These are phyloP conservation scores for Gymnopus androsaceus DNA, from an alignment of 1,284 basidiomycete genomes.

Conservation along the genomic window DNA sequence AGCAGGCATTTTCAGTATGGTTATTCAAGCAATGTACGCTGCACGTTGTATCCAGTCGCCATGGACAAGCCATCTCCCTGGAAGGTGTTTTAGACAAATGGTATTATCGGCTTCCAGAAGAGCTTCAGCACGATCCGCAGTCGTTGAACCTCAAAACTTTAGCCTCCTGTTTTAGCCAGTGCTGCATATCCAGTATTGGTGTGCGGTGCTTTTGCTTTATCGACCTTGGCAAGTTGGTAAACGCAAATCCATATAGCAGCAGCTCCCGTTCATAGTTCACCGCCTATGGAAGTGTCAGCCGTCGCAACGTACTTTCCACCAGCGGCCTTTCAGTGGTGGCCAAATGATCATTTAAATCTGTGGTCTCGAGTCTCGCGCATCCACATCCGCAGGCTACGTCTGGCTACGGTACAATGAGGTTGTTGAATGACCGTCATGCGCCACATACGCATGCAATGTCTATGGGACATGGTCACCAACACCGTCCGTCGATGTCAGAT, in stretches of 20 bases:
- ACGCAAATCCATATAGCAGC: too few relatives aligned
- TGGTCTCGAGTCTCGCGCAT: neutral
- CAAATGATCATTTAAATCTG: too few relatives aligned
- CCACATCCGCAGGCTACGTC: too few relatives aligned
- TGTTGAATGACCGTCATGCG: too few relatives aligned
- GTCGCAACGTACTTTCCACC: too few relatives aligned
- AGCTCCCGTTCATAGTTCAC: too few relatives aligned
- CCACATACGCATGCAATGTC: too few relatives aligned
- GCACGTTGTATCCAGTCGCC: slow-evolving; percentile 61
- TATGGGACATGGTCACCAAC: slow-evolving; percentile 27
- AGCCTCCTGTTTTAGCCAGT: slow-evolving; percentile 71
- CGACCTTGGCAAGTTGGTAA: slow-evolving; percentile 71
- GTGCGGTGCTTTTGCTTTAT: slow-evolving; percentile 75
- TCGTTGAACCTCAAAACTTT: slow-evolving; percentile 40
- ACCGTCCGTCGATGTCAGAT: slow-evolving; percentile 27
- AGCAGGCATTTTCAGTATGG: slow-evolving; percentile 68
- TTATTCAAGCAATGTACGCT: slow-evolving; percentile 76
- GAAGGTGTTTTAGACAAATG: slow-evolving; percentile 77
- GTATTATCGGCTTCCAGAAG: slow-evolving; percentile 73
- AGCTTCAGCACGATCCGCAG: slow-evolving; percentile 63
- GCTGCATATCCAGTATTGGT: slow-evolving; percentile 88
- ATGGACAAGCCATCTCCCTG: slow-evolving; percentile 57
- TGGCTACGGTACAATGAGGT: too few relatives aligned
- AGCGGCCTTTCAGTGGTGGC: too few relatives aligned
- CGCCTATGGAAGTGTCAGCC: too few relatives aligned